Evolutionary conservation across 371 early-diverging fungal genomes (phyloP).

Genomic region (Mucor mucedo): DNA sequence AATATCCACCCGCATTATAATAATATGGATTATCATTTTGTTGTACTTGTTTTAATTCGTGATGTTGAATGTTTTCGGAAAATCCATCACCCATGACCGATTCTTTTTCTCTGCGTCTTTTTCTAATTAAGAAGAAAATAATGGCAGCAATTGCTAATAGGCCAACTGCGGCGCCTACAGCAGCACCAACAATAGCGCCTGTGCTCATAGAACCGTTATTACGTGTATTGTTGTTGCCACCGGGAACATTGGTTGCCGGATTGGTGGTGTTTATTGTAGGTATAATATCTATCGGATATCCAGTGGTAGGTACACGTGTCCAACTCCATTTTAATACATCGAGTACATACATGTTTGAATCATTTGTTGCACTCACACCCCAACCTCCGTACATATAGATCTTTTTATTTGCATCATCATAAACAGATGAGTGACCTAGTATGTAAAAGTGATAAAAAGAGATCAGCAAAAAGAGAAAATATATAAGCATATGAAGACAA

Average conservation of each 20-base stretch:
- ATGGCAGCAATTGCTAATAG: slow-evolving; percentile 14
- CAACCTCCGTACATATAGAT: slow-evolving; percentile 46
- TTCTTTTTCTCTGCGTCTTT: slow-evolving; percentile 6
- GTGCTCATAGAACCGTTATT: not conserved
- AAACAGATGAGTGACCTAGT: slow-evolving; percentile 47
- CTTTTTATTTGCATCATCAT: slow-evolving; percentile 31
- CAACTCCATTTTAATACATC: slow-evolving; percentile 35
- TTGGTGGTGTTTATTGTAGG: slow-evolving; percentile 4
- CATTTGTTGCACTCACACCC: slow-evolving; percentile 35
- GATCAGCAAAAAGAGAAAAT: slow-evolving; percentile 1
- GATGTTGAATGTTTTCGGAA: slow-evolving; percentile 7
- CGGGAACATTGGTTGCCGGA: not conserved
- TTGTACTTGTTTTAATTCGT: slow-evolving; percentile 11
- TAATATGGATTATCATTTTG: slow-evolving; percentile 8
- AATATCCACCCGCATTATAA: slow-evolving; percentile 16
- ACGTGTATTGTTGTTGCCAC: too few species aligned
- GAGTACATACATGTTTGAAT: slow-evolving; percentile 36
- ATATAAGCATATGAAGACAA: not conserved
- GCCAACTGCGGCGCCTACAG: slow-evolving; percentile 25
- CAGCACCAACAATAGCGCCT: slow-evolving; percentile 33
- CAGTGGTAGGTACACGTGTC: slow-evolving; percentile 31
- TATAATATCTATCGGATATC: slow-evolving; percentile 13
- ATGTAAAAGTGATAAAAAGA: not conserved
- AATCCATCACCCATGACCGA: slow-evolving; percentile 4
- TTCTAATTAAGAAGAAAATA: slow-evolving; percentile 16